Conservation (phyloP, 768 basidiomycete species). For the Leucosporidium scottii region DNA sequence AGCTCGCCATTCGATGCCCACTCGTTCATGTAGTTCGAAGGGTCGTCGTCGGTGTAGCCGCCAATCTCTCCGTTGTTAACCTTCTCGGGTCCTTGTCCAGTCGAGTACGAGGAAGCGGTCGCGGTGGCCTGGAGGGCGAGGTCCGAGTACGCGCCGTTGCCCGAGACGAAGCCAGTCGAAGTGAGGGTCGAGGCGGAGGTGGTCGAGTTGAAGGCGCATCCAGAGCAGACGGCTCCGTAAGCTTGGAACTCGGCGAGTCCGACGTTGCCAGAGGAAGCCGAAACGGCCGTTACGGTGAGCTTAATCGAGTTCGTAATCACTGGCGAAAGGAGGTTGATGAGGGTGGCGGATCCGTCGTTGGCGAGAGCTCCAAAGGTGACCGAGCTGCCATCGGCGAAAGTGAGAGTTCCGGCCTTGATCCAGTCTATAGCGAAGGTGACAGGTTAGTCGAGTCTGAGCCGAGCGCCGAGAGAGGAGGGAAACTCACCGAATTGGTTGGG, state of each 20-base stretch:
- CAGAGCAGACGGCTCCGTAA: neutral
- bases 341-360: conserved; percentile 28
- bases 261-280: conserved; percentile 6
- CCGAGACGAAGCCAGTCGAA: neutral
- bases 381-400: conserved; percentile 12
- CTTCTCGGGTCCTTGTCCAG: neutral
- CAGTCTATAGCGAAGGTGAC: neutral
- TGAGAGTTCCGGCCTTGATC: conserved; percentile 8
- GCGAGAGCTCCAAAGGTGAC: neutral
- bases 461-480: neutral
- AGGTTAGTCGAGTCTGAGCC: neutral
- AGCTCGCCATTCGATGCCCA: conserved; percentile 23
- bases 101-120: neutral
- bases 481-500: conserved; percentile 2
- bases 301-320: conserved; percentile 14
- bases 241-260: conserved; percentile 28
- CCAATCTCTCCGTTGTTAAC: conserved; percentile 19
- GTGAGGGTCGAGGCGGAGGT: neutral
- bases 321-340: conserved; percentile 11
- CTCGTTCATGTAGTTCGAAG: conserved; percentile 17
- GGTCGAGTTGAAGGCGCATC: neutral
- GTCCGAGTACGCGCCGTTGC: conserved; percentile 2
- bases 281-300: conserved; percentile 21
- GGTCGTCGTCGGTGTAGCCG: conserved; percentile 17
- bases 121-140: conserved; percentile 11